These are phyloP conservation scores for Microsporum canis DNA, from an alignment of 2,329 filamentous ascomycete genomes.

Conservation along the genomic window DNA sequence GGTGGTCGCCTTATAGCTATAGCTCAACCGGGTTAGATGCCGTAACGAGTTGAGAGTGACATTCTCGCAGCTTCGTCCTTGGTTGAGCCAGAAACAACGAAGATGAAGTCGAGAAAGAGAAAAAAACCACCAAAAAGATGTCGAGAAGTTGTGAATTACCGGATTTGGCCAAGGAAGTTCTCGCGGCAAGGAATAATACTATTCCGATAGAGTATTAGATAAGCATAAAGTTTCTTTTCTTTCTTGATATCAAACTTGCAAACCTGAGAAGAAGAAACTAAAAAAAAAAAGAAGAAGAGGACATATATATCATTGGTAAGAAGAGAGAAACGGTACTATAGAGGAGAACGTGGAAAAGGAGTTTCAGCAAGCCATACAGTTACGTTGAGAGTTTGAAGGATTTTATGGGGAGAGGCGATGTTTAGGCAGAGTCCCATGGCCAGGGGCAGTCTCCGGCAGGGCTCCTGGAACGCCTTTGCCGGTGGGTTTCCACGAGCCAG, in stretches of 20 bases:
- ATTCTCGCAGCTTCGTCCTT: neutral
- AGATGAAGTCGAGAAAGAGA: neutral
- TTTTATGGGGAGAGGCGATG: neutral
- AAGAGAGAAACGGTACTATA: neutral
- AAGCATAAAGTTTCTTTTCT: neutral
- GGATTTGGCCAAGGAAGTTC: neutral
- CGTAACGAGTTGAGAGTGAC: neutral
- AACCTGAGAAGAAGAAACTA: neutral
- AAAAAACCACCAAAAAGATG: neutral
- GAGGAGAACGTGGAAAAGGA: neutral
- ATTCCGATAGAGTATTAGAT: neutral
- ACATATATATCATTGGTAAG: neutral
- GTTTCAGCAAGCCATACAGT: neutral
- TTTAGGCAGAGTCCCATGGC: neutral
- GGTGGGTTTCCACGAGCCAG: neutral
- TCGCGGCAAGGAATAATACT: neutral
- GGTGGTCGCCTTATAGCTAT: neutral
- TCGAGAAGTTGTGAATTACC: neutral
- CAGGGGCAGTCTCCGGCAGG: neutral
- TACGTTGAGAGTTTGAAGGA: neutral
- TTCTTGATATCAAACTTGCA: neutral
- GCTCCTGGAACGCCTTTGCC: neutral
- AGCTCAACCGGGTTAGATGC: neutral
- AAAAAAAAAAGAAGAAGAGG: neutral
- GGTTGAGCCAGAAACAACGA: neutral